These are phyloP conservation scores for Polytolypa hystricis DNA, from an alignment of 2,329 filamentous ascomycete species.

Conservation along the genomic window DNA sequence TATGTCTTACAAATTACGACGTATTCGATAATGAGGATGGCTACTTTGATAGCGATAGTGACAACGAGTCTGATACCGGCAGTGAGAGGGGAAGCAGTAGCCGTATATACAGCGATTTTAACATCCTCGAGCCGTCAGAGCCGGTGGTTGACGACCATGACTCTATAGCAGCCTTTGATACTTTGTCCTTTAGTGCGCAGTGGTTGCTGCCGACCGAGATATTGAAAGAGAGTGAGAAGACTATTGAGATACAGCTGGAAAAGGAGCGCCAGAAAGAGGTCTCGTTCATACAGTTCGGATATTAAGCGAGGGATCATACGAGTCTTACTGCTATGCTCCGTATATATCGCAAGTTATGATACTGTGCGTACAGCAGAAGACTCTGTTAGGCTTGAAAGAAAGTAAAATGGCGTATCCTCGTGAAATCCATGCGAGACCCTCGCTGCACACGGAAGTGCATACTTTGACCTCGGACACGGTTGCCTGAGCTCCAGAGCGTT, in stretches of 20 bases:
- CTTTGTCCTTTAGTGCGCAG: conserved; percentile 5
- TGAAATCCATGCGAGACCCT: too few relatives aligned
- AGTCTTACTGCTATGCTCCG: too few relatives aligned
- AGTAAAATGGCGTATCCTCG: too few relatives aligned
- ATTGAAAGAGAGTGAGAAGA: conserved; percentile 12
- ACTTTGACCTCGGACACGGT: too few relatives aligned
- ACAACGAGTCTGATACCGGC: conserved; percentile 7
- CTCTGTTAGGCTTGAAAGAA: too few relatives aligned
- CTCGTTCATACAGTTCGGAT: conserved; percentile 12
- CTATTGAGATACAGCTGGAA: conserved; percentile 12
- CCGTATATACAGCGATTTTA: conserved; percentile 18
- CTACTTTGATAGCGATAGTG: conserved; percentile 9
- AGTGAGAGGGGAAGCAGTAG: conserved; percentile 4
- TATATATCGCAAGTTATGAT: too few relatives aligned
- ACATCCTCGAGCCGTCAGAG: conserved; percentile 13
- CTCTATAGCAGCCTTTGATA: conserved; percentile 13
- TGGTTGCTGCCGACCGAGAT: conserved; percentile 4
- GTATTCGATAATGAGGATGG: conserved; percentile 30
- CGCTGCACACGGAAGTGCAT: too few relatives aligned
- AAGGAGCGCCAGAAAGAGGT: conserved; percentile 14
- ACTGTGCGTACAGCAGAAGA: too few relatives aligned
- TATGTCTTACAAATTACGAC: conserved; percentile 34
- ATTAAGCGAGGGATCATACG: background rate
- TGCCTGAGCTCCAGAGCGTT: too few relatives aligned
- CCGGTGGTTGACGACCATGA: conserved; percentile 13